Evolutionary conservation across 306 rosid genomes (phyloP), one percentile per base, ranked within the genome.

Genomic region (Ormosia semicastrata): DNA sequence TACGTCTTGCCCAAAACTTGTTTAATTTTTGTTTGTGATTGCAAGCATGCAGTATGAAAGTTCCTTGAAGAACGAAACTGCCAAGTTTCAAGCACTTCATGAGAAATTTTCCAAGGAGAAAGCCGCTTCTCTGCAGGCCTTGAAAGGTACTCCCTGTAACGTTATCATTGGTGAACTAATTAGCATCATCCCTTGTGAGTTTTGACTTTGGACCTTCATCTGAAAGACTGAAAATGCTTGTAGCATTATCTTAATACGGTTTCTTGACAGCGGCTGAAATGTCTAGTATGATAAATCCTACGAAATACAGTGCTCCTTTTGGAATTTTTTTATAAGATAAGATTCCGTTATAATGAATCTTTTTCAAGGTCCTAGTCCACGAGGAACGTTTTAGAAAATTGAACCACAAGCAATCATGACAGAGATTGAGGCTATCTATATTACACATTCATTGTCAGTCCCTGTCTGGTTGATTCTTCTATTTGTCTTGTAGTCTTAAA

Each of bases 31-130:
- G 56, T 73, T 49, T 77, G 29, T 77, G 34, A 30, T 78, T 86
- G 63, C 43, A 50, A 64, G 37, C 69, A 24, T 81, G 85, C 91
- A 95, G 99, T 93, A 89, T 73, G 98, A 95, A 81, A 92, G 86
- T 64, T 85, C 91, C 77, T 86, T 95, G 90, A 93, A 92, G 91
- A 90, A 82, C 29, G 97, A 95, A 81, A 77, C 89, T 54, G 65
- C 86, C 1, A 90, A 91, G 85, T 95, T 95, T 87, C 98, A 89
- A 89, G 89, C 88, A 79, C 88, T 93, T 59, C 52, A 93, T 57
- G 96, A 92, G 86, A 89, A 89, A 39, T 95, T 95, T 76, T 87
- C 83, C 86, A 93, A 89, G 88, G 98, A 95, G 73, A 94, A 89
- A 64, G 83, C 88, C 3, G 50, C 84, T 64, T 94, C 95, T 82